These are phyloP conservation scores for Pseudocercospora macadamiae DNA, from an alignment of 2,329 filamentous ascomycete species.

Conservation along the genomic window DNA sequence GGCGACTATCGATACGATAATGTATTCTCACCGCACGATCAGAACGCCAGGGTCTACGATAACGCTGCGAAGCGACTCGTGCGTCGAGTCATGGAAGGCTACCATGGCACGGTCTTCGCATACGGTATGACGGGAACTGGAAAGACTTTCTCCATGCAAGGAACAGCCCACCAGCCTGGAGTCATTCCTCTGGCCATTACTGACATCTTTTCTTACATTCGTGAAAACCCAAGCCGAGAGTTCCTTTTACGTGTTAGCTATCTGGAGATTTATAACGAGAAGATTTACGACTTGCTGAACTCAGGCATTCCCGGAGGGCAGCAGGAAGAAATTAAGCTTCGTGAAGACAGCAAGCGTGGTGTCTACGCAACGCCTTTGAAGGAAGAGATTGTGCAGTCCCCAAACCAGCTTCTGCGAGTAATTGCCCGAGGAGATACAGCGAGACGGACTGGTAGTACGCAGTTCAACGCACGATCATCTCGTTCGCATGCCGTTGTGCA, in stretches of 20 bases:
- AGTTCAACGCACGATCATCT: slow-evolving; percentile 95
- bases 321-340: slow-evolving; percentile 94
- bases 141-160: slow-evolving; percentile 99
- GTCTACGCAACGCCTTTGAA: slow-evolving; percentile 96
- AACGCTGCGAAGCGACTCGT: slow-evolving; percentile 91
- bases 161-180: slow-evolving; percentile 90
- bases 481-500: slow-evolving; percentile 98
- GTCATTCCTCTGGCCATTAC: slow-evolving; percentile 97
- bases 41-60: slow-evolving; percentile 94
- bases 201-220: slow-evolving; percentile 98
- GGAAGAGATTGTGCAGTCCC: slow-evolving; percentile 98
- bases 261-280: slow-evolving; percentile 98
- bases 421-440: slow-evolving; percentile 94
- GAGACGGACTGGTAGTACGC: slow-evolving; percentile 86
- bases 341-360: slow-evolving; percentile 93
- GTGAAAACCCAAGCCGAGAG: slow-evolving; percentile 91
- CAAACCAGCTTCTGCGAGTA: slow-evolving; percentile 89
- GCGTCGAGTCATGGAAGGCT: slow-evolving; percentile 96
- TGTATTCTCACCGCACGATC: slow-evolving; percentile 90
- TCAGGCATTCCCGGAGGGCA: slow-evolving; percentile 63
- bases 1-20: slow-evolving; percentile 97
- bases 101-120: slow-evolving; percentile 96
- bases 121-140: slow-evolving; percentile 99
- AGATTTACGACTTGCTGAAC: slow-evolving; percentile 88
- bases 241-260: slow-evolving; percentile 96